These are phyloP conservation scores for Phytopythium helicoides DNA, from an alignment of 352 stramenopile genomes.

Conservation along the genomic window DNA sequence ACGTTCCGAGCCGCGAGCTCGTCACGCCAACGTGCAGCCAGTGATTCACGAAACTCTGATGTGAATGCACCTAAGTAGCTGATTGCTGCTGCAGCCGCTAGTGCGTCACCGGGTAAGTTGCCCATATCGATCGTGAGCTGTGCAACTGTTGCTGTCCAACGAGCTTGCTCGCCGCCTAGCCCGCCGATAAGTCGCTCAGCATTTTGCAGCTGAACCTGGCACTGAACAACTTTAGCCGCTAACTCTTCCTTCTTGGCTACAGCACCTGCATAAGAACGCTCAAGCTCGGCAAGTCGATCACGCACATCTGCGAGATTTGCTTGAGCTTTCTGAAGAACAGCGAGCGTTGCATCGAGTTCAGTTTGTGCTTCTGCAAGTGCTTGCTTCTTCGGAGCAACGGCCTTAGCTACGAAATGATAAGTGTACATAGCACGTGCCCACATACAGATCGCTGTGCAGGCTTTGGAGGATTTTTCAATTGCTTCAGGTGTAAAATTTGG, in stretches of 20 bases:
- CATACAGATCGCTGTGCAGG: constrained; percentile 91
- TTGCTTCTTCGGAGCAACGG: constrained; percentile 93
- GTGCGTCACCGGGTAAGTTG: constrained; percentile 90
- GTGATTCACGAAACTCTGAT: constrained; percentile 88
- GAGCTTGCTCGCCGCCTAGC: constrained; percentile 78
- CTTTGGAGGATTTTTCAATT: constrained; percentile 92
- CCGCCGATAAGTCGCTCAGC: constrained; percentile 84
- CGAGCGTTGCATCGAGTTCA: constrained; percentile 86
- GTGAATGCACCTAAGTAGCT: constrained; percentile 94
- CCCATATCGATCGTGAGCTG: constrained; percentile 66
- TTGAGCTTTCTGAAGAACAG: constrained; percentile 81
- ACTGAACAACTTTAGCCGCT: constrained; percentile 85
- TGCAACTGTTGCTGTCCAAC: constrained; percentile 82
- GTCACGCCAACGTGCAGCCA: constrained; percentile 83
- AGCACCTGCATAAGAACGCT: constrained; percentile 81
- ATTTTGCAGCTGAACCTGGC: constrained; percentile 87
- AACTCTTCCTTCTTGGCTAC: constrained; percentile 91
- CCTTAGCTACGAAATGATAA: constrained; percentile 90
- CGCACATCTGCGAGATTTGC: constrained; percentile 80
- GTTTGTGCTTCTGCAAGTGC: constrained; percentile 78
- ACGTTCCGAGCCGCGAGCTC: constrained; percentile 69
- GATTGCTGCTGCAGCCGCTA: constrained; percentile 91
- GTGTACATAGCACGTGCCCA: constrained; percentile 94
- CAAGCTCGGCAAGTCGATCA: constrained; percentile 79
- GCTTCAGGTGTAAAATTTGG: constrained; percentile 88